Conservation (phyloP, 768 basidiomycete genomes). For the Sarcomyxa edulis region DNA sequence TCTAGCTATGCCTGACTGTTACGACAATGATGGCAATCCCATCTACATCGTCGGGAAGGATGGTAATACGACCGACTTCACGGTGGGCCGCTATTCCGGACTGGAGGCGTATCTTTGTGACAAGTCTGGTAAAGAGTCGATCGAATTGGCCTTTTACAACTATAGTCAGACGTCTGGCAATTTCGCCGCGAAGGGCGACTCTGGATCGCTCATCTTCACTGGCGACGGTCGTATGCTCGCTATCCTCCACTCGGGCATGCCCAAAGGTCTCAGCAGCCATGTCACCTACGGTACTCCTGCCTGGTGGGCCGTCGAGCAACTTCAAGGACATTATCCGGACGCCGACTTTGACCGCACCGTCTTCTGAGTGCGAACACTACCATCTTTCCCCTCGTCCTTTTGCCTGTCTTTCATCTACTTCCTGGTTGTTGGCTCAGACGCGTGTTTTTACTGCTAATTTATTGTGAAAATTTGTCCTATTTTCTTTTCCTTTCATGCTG, state of each 20-base stretch:
- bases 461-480: no score
- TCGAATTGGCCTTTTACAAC: constrained; percentile 29
- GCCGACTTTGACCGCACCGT: constrained; percentile 44
- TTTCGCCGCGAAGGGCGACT: constrained; percentile 35
- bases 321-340: constrained; percentile 42
- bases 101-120: constrained; percentile 26
- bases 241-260: constrained; percentile 38
- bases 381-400: no score
- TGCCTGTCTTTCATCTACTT: no score
- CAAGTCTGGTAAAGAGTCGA: constrained; percentile 17
- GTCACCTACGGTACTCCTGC: constrained; percentile 43
- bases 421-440: no score
- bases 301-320: constrained; percentile 38
- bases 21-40: constrained; percentile 23
- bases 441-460: no score
- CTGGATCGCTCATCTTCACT: constrained; percentile 31
- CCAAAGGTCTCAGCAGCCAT: constrained; percentile 30
- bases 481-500: no score
- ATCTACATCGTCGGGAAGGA: constrained; percentile 28
- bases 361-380: constrained; percentile 31
- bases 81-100: constrained; percentile 29
- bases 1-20: constrained; percentile 20
- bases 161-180: constrained; percentile 19
- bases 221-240: constrained; percentile 20
- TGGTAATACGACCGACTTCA: constrained; percentile 29